Conservation (phyloP, 2,329 filamentous ascomycete species). For the Clonostachys solani region DNA sequence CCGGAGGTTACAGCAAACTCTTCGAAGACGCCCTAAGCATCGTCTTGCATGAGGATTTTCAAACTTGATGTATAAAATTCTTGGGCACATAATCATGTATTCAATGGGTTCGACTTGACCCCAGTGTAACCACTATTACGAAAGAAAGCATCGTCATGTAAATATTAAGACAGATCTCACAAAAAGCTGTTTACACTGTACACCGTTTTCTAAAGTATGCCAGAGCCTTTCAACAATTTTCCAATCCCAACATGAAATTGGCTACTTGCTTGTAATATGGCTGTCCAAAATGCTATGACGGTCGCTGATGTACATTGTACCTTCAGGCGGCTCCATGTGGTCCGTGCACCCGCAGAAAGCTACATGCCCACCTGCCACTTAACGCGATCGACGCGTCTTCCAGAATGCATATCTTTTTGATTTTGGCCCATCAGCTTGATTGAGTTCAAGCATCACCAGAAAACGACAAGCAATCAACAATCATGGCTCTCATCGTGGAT, state of each 20-base stretch:
- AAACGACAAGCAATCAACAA: slow-evolving; percentile 3
- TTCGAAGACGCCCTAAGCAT: too few species aligned
- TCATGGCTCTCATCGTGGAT: slow-evolving; percentile 67
- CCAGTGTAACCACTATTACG: too few species aligned
- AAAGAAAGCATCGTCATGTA: too few species aligned
- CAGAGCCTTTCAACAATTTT: too few species aligned
- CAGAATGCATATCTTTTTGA: slow-evolving; percentile 1
- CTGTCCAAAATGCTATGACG: background rate
- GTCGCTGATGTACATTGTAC: slow-evolving; percentile 3
- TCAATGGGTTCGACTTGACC: too few species aligned
- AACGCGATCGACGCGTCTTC: slow-evolving; percentile 30
- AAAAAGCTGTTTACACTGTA: background rate
- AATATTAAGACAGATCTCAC: background rate
- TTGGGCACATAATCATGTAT: too few species aligned
- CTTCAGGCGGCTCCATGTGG: slow-evolving; percentile 1
- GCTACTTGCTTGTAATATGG: too few species aligned
- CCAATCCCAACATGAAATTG: too few species aligned
- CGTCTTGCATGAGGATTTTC: too few species aligned
- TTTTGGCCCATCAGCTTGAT: background rate
- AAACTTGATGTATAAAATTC: too few species aligned
- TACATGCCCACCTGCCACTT: slow-evolving; percentile 19
- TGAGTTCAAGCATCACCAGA: background rate
- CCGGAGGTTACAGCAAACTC: too few species aligned
- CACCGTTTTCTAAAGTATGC: background rate
- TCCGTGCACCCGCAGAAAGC: too few species aligned